Conservation (phyloP, 345 rosid species). For the Gossypium stocksii region DNA sequence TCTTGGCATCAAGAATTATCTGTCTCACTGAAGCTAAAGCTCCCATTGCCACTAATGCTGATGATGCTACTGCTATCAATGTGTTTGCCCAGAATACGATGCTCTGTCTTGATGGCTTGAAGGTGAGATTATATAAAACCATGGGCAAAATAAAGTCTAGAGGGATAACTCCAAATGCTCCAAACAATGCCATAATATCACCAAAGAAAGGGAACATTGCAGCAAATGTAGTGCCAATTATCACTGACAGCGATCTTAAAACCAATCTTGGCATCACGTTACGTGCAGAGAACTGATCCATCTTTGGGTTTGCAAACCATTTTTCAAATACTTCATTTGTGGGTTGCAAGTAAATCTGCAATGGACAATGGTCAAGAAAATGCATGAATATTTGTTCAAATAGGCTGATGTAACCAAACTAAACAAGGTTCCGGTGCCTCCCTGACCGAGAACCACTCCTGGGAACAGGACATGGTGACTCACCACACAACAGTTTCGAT, state of each 20-base stretch:
- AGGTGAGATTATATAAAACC: conserved; percentile 39
- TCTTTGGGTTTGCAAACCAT: conserved; percentile 33
- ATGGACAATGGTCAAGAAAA: not conserved
- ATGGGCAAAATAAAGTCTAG: conserved; percentile 43
- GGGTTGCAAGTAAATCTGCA: conserved; percentile 49
- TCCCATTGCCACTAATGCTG: conserved; percentile 28
- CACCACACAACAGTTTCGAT: too few species aligned
- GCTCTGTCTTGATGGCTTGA: conserved; percentile 42
- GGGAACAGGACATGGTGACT: too few species aligned
- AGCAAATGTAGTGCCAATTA: conserved; percentile 28
- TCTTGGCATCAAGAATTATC: conserved; percentile 43
- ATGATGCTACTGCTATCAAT: conserved; percentile 26
- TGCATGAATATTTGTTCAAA: not conserved
- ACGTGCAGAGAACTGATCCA: conserved; percentile 36
- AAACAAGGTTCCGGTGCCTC: too few species aligned
- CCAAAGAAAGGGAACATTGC: conserved; percentile 56
- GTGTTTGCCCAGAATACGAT: conserved; percentile 38
- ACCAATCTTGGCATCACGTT: conserved; percentile 39
- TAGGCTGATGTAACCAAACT: too few species aligned
- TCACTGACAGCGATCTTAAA: conserved; percentile 31
- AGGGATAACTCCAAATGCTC: conserved; percentile 48
- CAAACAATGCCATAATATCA: conserved; percentile 44
- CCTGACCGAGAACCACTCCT: too few species aligned
- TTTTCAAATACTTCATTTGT: conserved; percentile 45
- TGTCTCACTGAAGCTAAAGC: conserved; percentile 43